Conservation (phyloP, 768 basidiomycete species). For the Auriscalpium microsporum region DNA sequence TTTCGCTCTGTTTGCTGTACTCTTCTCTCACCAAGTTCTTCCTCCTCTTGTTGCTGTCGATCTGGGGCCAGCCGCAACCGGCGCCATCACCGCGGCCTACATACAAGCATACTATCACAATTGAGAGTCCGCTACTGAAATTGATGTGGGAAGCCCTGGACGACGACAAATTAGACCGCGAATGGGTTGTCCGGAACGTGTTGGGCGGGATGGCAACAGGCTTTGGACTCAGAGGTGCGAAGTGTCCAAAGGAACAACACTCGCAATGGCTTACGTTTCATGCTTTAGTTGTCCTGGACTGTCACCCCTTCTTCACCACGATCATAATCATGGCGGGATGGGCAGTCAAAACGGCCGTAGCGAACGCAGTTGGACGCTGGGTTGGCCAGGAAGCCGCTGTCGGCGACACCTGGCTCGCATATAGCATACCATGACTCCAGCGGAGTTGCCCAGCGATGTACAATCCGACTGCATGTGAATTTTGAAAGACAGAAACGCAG, state of each 20-base stretch:
- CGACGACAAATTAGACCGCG: conserved; percentile 68
- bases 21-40: conserved; percentile 81
- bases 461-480: not conserved
- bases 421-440: conserved; percentile 59
- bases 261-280: too few species aligned
- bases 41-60: conserved; percentile 70
- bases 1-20: conserved; percentile 74
- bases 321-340: conserved; percentile 70
- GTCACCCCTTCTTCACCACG: conserved; percentile 65
- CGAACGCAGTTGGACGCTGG: conserved; percentile 56
- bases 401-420: conserved; percentile 70
- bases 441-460: too few species aligned
- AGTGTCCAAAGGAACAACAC: not conserved
- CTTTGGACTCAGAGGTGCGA: conserved; percentile 71
- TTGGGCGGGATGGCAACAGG: conserved; percentile 83
- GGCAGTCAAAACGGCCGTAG: conserved; percentile 57
- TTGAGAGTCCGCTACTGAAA: conserved; percentile 28
- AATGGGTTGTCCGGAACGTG: conserved; percentile 78
- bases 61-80: conserved; percentile 54
- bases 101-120: conserved; percentile 20
- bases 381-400: conserved; percentile 49
- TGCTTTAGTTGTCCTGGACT: conserved; percentile 65
- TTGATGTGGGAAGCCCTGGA: conserved; percentile 50
- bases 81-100: conserved; percentile 5
- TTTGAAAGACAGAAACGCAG: not conserved